These are phyloP conservation scores for Martiniozyma abietophila DNA, from an alignment of 805 yeast genomes.

Conservation along the genomic window DNA sequence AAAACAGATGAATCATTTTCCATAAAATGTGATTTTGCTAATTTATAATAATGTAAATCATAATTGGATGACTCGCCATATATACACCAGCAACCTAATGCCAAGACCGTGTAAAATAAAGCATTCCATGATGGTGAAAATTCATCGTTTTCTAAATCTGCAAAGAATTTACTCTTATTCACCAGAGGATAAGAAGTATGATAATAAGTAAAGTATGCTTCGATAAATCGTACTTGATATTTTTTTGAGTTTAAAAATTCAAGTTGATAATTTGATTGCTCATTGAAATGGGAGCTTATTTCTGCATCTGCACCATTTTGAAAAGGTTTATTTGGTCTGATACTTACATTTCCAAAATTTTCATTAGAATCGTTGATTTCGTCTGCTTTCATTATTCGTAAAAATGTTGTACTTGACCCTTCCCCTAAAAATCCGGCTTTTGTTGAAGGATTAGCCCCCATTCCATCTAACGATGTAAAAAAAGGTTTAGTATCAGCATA, in stretches of 20 bases:
- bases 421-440: constrained; percentile 56
- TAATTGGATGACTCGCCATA: constrained; percentile 43
- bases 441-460: constrained; percentile 48
- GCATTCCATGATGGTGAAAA: constrained; percentile 37
- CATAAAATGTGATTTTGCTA: constrained; percentile 36
- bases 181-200: constrained; percentile 57
- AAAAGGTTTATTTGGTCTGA: too few relatives aligned
- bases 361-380: constrained; percentile 17
- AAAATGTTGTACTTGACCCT: constrained; percentile 48
- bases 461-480: constrained; percentile 37
- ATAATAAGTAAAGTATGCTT: constrained; percentile 45
- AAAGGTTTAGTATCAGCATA: too few relatives aligned
- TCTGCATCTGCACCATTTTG: too few relatives aligned
- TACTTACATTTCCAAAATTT: neutral
- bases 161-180: constrained; percentile 43
- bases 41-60: constrained; percentile 47
- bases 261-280: constrained; percentile 8
- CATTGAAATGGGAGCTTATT: too few relatives aligned
- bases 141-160: constrained; percentile 4
- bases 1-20: constrained; percentile 34
- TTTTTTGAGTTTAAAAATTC: constrained; percentile 3
- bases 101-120: constrained; percentile 46
- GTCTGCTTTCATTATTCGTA: constrained; percentile 29
- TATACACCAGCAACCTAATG: constrained; percentile 63
- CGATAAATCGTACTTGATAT: constrained; percentile 14